Evolutionary conservation across 1,284 basidiomycete species (phyloP), one percentile per base, ranked within the genome.

Genomic region (Pseudozyma sp.): DNA sequence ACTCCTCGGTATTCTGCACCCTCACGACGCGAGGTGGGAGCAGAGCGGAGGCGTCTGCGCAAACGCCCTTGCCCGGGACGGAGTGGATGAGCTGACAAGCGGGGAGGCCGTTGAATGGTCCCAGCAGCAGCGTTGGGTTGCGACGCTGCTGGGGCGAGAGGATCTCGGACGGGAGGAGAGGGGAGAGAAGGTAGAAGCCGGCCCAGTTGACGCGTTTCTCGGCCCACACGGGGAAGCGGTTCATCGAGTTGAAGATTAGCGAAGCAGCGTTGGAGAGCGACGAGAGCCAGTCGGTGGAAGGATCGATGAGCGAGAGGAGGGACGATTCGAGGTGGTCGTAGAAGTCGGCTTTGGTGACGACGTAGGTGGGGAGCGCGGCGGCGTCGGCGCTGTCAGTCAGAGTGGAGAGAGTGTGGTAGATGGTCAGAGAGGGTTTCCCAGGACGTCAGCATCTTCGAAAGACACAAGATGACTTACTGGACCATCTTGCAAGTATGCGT

Each of bases 361-460:
- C 59, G 48, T 71, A 55, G 34, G 63, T 42, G 90, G 94, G 93
- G 89, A 92, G 72, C 89, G 92, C 69, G 91, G 94, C 78, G 91
- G 93, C 80, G 47, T 84, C 82, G 30, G 82, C 82, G 68, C 72
- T 78, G 33, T 42, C 30, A 7, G 7, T 13, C 31, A 17, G 7
- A 33, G 33, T 17, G 6, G 11, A 9, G 9, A 7, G 30, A 8
- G 30, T 19, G 10, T 45, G 43, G 10, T 45, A 24, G 24, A 24
- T 24, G 24, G 24, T 24, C 24, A 24, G 24, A 24, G 24, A 24
- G 2, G 24, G 24, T 24, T 24, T 24, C 24, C 24, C 24, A 24
- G 24, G 24, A 24, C 24, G 24, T 4, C 24, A 24, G 24, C 24
- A 24, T 24, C 1, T 24, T 24, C 24, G 24, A 29, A 30, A 8